phyloP scores from a whole-genome alignment of 352 stramenopile species.

The Phytophthora pinifolia region DNA sequence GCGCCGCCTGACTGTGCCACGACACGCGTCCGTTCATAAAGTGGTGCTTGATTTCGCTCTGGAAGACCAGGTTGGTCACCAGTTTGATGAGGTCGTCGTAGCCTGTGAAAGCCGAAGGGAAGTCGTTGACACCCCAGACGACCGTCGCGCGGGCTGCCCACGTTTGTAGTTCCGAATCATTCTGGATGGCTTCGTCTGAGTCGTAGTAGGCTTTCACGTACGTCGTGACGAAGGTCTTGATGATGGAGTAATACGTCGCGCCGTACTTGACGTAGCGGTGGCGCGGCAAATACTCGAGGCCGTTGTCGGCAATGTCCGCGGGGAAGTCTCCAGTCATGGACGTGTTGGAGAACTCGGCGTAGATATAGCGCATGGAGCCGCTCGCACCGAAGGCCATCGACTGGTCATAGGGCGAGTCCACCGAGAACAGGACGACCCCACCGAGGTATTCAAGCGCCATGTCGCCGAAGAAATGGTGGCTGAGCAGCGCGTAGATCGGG shows the following conservation, averaged over 20 bases:
- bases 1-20: constrained; percentile 33
- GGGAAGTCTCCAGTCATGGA: constrained; percentile 20
- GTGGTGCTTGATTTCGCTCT: constrained; percentile 37
- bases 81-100: constrained; percentile 28
- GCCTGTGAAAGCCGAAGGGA: constrained; percentile 21
- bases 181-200: constrained; percentile 17
- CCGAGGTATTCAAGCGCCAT: constrained; percentile 36
- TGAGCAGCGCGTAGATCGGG: constrained; percentile 39
- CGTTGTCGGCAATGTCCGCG: constrained; percentile 19
- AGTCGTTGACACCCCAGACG: constrained; percentile 30
- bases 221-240: constrained; percentile 33
- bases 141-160: constrained; percentile 29
- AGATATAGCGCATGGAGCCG: constrained; percentile 36
- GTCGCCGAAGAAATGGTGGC: constrained; percentile 38
- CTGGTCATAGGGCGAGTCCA: constrained; percentile 28
- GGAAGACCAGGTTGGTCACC: constrained; percentile 37
- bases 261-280: constrained; percentile 38
- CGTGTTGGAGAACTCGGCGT: constrained; percentile 20
- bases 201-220: constrained; percentile 42
- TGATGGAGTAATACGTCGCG: constrained; percentile 19
- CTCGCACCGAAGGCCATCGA: constrained; percentile 35
- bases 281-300: constrained; percentile 22
- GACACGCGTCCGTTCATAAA: constrained; percentile 38
- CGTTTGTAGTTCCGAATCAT: constrained; percentile 43
- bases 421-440: constrained; percentile 18